Base-by-base conservation (phyloP, 805 yeast genomes). In the Ogataea angusta region DNA sequence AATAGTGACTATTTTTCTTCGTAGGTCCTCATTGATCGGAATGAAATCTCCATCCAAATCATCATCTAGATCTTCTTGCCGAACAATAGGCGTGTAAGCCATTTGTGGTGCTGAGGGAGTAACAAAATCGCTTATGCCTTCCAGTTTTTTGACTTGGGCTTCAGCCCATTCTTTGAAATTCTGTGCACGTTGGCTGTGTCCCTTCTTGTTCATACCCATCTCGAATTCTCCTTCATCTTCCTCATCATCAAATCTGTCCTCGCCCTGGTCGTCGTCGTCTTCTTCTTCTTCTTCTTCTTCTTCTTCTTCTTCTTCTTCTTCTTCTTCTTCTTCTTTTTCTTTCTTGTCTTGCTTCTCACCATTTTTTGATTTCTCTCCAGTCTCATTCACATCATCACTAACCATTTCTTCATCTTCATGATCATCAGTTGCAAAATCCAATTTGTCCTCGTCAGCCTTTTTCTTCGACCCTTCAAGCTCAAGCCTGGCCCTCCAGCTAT, bases 151-250 rank as follows among this genome's bases (percentile, higher is more conserved):
- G 4, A 81, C 76, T 54, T 85, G 85, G 25, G 72, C 64, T 49
- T 82, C 85, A 0, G 96, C 96, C 98, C 99, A 93, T 14, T 76
- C 75, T 62, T 85, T 86, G 69, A 93, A 93, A 13, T 79, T 75
- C 26, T 71, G 69, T 1, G 87, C 91, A 32, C 64, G 66, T 22
- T 70, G 58, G 29, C 64, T 59, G 47, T 70, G 80, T 5, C 49
- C 56, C 2, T 52, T 60, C 4, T 53, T 62, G 5, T n/a, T 14
- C 4, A 56, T 62, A 0, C 49, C 64, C 4, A 58, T 66, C 0
- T 57, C 68, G 4, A 60, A 66, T 6, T 48, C 67, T 12, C 47
- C 63, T 3, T 59, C 68, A 0, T 60, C 66, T 4, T 59, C 68
- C 1, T 56, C 64, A 1, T 58, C 67, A 0, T 53, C 63, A n/a